Evolutionary conservation across 1,284 basidiomycete genomes (phyloP).

Genomic region (Puccinia novopanici): DNA sequence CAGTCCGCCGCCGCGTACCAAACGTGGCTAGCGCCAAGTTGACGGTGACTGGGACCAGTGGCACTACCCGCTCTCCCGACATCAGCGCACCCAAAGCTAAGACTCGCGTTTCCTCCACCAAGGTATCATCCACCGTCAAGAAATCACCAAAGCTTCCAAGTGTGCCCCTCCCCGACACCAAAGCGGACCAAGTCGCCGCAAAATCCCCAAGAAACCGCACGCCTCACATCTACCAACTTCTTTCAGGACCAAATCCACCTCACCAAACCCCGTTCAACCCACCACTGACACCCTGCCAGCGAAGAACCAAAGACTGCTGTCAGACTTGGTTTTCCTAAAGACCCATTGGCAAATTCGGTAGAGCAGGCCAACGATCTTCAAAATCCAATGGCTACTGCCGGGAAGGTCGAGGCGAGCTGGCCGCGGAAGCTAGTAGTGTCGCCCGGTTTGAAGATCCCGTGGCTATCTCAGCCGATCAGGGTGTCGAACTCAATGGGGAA

Average conservation of each 20-base stretch:
- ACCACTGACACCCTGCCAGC: not conserved
- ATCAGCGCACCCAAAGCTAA: not conserved
- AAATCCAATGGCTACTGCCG: not conserved
- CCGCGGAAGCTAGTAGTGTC: not conserved
- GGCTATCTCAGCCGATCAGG: not conserved
- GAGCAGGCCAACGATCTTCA: not conserved
- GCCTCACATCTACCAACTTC: constrained; percentile 9
- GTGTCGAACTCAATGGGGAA: not conserved
- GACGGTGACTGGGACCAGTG: constrained; percentile 5
- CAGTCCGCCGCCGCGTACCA: not conserved
- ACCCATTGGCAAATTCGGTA: not conserved
- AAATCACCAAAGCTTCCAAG: constrained; percentile 14
- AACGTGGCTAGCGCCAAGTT: constrained; percentile 9
- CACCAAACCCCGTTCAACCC: not conserved
- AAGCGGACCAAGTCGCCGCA: not conserved
- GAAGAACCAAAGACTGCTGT: not conserved
- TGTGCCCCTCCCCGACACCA: constrained; percentile 4
- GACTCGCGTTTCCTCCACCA: not conserved
- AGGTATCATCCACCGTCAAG: not conserved
- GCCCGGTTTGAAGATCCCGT: not conserved
- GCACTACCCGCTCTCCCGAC: not conserved
- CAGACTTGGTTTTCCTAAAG: not conserved
- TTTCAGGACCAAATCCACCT: not conserved
- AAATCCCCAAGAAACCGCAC: not conserved
- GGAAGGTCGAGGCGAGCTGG: not conserved